Evolutionary conservation across 441 rosid genomes (phyloP), one percentile per base, ranked within the genome.

Genomic region (Bruguiera hainesii): DNA sequence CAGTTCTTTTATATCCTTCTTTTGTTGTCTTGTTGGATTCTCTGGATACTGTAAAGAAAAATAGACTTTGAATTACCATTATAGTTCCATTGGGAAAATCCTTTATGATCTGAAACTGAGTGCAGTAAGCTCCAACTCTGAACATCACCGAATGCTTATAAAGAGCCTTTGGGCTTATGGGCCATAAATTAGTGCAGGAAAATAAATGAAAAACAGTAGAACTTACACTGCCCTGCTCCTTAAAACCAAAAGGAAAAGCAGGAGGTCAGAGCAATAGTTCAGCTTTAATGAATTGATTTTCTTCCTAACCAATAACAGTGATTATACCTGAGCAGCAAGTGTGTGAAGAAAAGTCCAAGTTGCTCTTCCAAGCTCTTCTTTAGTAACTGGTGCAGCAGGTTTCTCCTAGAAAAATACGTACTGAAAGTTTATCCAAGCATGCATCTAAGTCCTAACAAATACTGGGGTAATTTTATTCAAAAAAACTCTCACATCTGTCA

Each of bases 321-420:
- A 18, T 15, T 72, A 64, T 62, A 93, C 96, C 97, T 94, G 98
- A 25, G 97, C 97, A 61, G 85, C 97, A 67, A 94, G 92, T 63
- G 96, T 91, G 81, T 89, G 98, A 53, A 94, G 91, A 82, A 94
- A 91, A 46, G 97, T 94, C 98, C 97, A 94, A 30, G 98, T 91
- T 71, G 89, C 86, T 77, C 89, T 91, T 50, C 97, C 98, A 46
- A 94, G 97, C 52, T 91, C 98, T 70, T 87, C 96, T 79, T 89
- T 91, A 46, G 92, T 87, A 71, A 91, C 89, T 65, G 97, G 96
- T 28, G 81, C 97, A 65, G 82, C 69, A 68, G 80, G 23, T 61
- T 80, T 84, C 70, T 83, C 96, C 84, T 76, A 73, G 59, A 46
- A 63, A 74, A 37, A 64, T 53, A 13, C n/a, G n/a, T 21, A 15